phyloP scores from a whole-genome alignment of 768 basidiomycete species.

The Cystofilobasidium ferigula region DNA sequence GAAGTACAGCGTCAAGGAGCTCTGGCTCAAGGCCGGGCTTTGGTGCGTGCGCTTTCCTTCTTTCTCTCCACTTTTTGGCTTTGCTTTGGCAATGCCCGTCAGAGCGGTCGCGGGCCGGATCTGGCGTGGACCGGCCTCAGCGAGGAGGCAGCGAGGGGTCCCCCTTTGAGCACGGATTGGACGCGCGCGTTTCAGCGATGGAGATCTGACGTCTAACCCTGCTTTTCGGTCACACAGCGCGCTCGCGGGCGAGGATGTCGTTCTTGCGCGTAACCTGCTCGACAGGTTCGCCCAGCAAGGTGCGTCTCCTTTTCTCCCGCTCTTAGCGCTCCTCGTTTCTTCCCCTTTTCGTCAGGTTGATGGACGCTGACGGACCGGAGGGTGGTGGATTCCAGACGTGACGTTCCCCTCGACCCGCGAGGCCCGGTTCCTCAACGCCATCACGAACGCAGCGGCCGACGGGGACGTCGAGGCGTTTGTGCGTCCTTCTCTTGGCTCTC shows the following conservation, averaged over 20 bases:
- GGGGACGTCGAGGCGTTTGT: slow-evolving; percentile 43
- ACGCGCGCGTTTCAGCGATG: too few species aligned
- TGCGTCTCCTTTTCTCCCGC: background rate
- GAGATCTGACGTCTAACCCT: background rate
- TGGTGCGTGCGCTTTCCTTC: slow-evolving; percentile 47
- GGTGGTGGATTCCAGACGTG: slow-evolving; percentile 47
- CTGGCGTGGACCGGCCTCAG: too few species aligned
- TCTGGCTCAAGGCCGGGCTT: slow-evolving; percentile 76
- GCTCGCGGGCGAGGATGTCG: slow-evolving; percentile 22
- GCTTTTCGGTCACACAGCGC: slow-evolving; percentile 1
- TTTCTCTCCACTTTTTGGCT: background rate
- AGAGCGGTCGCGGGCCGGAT: too few species aligned
- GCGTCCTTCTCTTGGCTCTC: background rate
- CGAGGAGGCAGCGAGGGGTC: too few species aligned
- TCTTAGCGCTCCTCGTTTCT: background rate
- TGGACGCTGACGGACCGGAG: background rate
- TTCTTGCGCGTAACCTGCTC: slow-evolving; percentile 18
- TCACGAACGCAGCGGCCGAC: slow-evolving; percentile 65
- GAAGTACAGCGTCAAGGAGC: slow-evolving; percentile 98
- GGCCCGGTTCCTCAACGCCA: slow-evolving; percentile 67
- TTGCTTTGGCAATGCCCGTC: too few species aligned
- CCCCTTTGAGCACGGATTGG: too few species aligned
- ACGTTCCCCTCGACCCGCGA: slow-evolving; percentile 82
- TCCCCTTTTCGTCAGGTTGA: background rate
- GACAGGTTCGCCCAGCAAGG: slow-evolving; percentile 23